Percentiles rank a stretch among this genome's conserved stretches.
Evolutionary conservation across 1,284 basidiomycete genomes (phyloP).

Genomic region (Trametes sp.): DNA sequence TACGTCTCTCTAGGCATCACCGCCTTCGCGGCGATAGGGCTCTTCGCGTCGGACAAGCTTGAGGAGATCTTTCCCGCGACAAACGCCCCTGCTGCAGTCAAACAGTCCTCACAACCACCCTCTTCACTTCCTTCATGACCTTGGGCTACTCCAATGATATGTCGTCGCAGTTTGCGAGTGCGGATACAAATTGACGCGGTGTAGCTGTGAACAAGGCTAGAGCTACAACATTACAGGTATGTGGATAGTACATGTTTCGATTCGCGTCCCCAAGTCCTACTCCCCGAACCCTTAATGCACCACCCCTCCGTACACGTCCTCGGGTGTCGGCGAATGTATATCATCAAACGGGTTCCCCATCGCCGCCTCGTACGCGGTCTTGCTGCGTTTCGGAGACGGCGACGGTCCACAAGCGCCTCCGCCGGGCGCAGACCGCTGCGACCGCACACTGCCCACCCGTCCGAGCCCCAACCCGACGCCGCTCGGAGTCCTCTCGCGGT

Average conservation of each 20-base stretch:
- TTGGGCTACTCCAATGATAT: background rate
- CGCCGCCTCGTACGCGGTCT: background rate
- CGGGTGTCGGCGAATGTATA: conserved; percentile 19
- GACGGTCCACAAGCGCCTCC: conserved; percentile 4
- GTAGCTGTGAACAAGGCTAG: conserved; percentile 21
- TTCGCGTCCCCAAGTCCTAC: background rate
- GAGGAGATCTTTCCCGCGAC: conserved; percentile 52
- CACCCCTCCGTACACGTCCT: conserved; percentile 28
- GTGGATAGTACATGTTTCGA: conserved; percentile 27
- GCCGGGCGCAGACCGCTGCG: background rate
- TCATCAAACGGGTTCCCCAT: conserved; percentile 24
- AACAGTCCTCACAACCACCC: background rate
- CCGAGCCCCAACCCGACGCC: conserved; percentile 25
- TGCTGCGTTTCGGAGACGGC: background rate
- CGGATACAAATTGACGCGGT: conserved; percentile 8
- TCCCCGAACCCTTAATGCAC: conserved; percentile 8
- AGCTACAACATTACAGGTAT: conserved; percentile 23
- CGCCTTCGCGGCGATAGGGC: conserved; percentile 57
- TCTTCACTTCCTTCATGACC: background rate
- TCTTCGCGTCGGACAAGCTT: conserved; percentile 62
- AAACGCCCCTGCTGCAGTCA: background rate
- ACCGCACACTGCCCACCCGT: conserved; percentile 16
- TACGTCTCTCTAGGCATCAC: conserved; percentile 63
- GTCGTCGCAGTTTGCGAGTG: background rate
- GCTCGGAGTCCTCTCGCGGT: background rate